These are phyloP conservation scores for Pleurotus giganteus DNA, from an alignment of 768 basidiomycete genomes.

Conservation along the genomic window DNA sequence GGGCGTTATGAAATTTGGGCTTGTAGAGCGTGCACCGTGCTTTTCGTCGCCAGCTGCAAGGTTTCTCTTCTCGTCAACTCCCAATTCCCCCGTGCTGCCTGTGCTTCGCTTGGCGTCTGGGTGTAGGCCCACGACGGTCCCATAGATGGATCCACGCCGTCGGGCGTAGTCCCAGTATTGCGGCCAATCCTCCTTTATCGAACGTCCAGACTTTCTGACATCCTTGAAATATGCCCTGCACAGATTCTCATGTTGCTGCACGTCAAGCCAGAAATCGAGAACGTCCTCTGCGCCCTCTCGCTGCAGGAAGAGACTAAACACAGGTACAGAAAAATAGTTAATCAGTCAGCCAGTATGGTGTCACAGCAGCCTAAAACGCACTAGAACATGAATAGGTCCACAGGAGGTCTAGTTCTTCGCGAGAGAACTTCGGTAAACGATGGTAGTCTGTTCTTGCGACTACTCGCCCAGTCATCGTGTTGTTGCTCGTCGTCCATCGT, in stretches of 20 bases:
- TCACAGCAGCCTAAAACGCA: constrained; percentile 43
- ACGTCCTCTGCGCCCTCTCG: constrained; percentile 96
- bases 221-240: constrained; percentile 99
- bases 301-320: constrained; percentile 84
- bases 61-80: constrained; percentile 69
- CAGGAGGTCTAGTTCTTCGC: constrained; percentile 87
- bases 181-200: constrained; percentile 97
- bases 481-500: constrained; percentile 52
- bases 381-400: constrained; percentile 99
- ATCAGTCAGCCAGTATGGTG: background rate
- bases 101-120: constrained; percentile 76
- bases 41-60: constrained; percentile 51
- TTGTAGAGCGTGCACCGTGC: constrained; percentile 48
- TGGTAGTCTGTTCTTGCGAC: constrained; percentile 75
- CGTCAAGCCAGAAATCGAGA: constrained; percentile 98
- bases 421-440: constrained; percentile 90
- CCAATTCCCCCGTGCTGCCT: constrained; percentile 70
- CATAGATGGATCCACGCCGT: constrained; percentile 89
- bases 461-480: constrained; percentile 74
- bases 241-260: constrained; percentile 98
- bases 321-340: constrained; percentile 8
- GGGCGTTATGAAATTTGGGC: constrained; percentile 50
- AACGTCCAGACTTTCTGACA: constrained; percentile 88
- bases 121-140: constrained; percentile 79
- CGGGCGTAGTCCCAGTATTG: constrained; percentile 97